These are phyloP conservation scores for Pyrenophora graminea DNA, from an alignment of 2,329 filamentous ascomycete genomes.

Conservation along the genomic window DNA sequence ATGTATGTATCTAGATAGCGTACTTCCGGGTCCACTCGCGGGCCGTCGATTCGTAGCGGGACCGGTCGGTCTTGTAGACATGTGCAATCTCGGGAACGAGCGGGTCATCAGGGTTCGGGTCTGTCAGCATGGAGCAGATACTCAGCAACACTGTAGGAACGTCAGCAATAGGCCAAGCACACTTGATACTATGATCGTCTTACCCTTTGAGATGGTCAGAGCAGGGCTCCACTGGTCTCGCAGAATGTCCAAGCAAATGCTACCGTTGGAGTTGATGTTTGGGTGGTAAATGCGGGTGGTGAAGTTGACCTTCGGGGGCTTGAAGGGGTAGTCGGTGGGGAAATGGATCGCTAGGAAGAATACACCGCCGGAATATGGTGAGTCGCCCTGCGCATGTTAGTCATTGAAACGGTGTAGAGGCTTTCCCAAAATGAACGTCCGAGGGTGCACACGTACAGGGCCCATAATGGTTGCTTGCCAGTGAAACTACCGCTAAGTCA, in stretches of 20 bases:
- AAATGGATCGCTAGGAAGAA: slow-evolving; percentile 99
- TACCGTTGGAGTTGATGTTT: slow-evolving; percentile 99
- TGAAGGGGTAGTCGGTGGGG: slow-evolving; percentile 99
- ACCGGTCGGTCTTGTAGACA: slow-evolving; percentile 98
- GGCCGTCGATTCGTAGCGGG: slow-evolving; percentile 93
- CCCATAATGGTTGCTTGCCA: slow-evolving; percentile 99
- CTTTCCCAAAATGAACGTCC: too few relatives aligned
- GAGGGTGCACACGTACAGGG: slow-evolving; percentile 71
- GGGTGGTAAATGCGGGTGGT: slow-evolving; percentile 99
- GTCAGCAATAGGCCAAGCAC: slow-evolving; percentile 3
- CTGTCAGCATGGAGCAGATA: slow-evolving; percentile 99
- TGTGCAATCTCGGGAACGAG: slow-evolving; percentile 98
- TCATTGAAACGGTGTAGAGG: slow-evolving; percentile 15
- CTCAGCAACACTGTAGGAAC: slow-evolving; percentile 77
- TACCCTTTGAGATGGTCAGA: slow-evolving; percentile 98
- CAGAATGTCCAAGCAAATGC: slow-evolving; percentile 97
- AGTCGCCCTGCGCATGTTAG: slow-evolving; percentile 70
- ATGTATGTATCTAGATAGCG: slow-evolving; percentile 68
- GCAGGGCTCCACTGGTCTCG: slow-evolving; percentile 99
- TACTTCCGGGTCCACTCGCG: slow-evolving; percentile 99
- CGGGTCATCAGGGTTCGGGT: slow-evolving; percentile 98
- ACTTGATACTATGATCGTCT: slow-evolving; percentile 15
- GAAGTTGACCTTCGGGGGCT: slow-evolving; percentile 99
- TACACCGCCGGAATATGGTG: slow-evolving; percentile 95
- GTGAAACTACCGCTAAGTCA: slow-evolving; percentile 73